Conservation (phyloP, 768 basidiomycete species). For the Cystofilobasidium bisporidii region DNA sequence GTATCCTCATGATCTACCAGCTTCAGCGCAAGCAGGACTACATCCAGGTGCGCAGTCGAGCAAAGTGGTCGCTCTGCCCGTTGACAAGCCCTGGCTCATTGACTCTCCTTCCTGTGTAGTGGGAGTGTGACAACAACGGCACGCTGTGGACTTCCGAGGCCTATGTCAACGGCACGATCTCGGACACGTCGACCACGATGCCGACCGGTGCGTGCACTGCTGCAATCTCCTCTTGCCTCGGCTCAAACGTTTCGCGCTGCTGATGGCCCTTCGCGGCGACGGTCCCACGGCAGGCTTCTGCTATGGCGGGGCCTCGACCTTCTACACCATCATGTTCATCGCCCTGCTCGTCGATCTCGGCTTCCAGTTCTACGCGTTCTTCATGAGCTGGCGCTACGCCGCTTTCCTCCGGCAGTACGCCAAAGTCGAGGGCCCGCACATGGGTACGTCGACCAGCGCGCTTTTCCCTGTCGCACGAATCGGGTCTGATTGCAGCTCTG, state of each 20-base stretch:
- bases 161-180: background rate
- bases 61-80: background rate
- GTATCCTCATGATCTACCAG: conserved; percentile 7
- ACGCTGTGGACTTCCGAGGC: background rate
- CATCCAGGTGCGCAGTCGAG: background rate
- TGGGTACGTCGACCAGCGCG: background rate
- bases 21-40: conserved; percentile 1
- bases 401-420: background rate
- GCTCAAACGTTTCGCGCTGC: background rate
- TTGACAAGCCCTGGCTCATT: too few relatives aligned
- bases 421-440: background rate
- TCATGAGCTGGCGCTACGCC: background rate
- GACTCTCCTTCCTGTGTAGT: too few relatives aligned
- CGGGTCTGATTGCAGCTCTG: too few relatives aligned
- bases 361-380: conserved; percentile 6
- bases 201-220: background rate
- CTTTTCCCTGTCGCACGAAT: background rate
- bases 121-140: conserved; percentile 2
- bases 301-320: background rate
- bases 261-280: too few relatives aligned
- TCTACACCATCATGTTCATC: background rate
- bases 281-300: background rate
- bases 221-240: background rate
- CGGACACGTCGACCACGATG: background rate
- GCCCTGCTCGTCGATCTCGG: conserved; percentile 3